These are phyloP conservation scores for Myxozyma sirexii DNA, from an alignment of 805 yeast species.

Conservation along the genomic window DNA sequence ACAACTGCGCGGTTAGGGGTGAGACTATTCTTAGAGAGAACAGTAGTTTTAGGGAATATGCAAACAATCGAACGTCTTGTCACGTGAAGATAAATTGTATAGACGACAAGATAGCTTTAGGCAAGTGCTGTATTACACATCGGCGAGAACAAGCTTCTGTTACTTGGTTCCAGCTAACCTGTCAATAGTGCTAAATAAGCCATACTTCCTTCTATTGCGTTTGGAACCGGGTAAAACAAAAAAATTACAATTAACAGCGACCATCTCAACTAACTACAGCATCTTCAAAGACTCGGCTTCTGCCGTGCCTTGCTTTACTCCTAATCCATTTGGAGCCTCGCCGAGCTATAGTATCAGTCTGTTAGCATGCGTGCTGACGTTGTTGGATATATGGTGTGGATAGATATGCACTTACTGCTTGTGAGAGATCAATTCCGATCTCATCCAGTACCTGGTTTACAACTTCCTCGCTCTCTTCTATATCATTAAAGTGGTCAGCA, in stretches of 20 bases:
- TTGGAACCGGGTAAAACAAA: not conserved
- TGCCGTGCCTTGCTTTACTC: conserved; percentile 3
- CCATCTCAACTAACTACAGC: not conserved
- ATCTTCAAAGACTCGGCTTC: conserved; percentile 23
- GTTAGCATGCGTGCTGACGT: not conserved
- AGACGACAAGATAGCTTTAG: not conserved
- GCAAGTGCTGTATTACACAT: not conserved
- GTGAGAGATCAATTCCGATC: conserved; percentile 81
- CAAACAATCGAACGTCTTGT: not conserved
- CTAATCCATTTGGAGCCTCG: conserved; percentile 46
- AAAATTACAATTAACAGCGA: not conserved
- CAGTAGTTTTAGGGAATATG: not conserved
- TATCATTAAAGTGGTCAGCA: no score
- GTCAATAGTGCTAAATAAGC: no score
- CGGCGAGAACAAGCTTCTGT: not conserved
- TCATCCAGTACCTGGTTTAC: conserved; percentile 92
- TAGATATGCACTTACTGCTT: conserved; percentile 40
- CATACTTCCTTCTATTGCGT: no score
- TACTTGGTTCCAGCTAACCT: no score
- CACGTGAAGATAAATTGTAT: conserved; percentile 5
- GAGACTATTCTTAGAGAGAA: not conserved
- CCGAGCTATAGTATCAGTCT: conserved; percentile 39
- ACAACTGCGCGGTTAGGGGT: no score
- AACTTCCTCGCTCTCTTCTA: conserved; percentile 38
- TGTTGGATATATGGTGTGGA: no score